A percentile compares a stretch with the other conserved stretches of the same genome.
Evolutionary conservation across 345 rosid species (phyloP).

Genomic region (Mercurialis annua): DNA sequence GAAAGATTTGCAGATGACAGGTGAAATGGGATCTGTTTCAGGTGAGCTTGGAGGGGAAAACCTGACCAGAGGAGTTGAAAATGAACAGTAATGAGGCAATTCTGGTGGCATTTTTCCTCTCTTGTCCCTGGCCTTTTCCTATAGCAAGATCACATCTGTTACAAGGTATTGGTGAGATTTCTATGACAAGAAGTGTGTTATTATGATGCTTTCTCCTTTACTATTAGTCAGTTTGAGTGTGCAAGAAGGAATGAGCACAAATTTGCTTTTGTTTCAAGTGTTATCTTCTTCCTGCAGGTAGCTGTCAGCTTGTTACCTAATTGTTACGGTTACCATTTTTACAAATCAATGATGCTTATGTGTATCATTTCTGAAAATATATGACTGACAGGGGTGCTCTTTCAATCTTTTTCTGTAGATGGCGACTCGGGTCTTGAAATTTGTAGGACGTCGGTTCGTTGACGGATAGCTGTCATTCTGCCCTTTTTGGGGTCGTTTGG

Average conservation of each 20-base stretch:
- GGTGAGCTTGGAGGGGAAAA: conserved; percentile 48
- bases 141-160: conserved; percentile 27
- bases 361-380: not conserved
- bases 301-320: conserved; percentile 37
- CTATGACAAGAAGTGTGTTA: conserved; percentile 13
- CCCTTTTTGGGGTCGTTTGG: conserved; percentile 23
- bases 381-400: not conserved
- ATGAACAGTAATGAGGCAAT: conserved; percentile 36
- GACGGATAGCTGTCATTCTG: conserved; percentile 7
- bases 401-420: conserved; percentile 7
- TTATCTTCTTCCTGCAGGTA: conserved; percentile 10
- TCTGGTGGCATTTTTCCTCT: conserved; percentile 75
- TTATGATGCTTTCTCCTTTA: conserved; percentile 12
- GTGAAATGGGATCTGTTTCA: conserved; percentile 7
- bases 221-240: conserved; percentile 37
- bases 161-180: conserved; percentile 18
- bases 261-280: conserved; percentile 56
- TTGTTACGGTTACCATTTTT: conserved; percentile 27
- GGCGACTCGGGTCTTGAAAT: conserved; percentile 10
- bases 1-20: conserved; percentile 28
- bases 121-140: conserved; percentile 18
- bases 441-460: conserved; percentile 12
- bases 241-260: conserved; percentile 46
- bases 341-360: conserved; percentile 17
- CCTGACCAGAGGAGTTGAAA: conserved; percentile 39